These are phyloP conservation scores for Centella asiatica DNA, from an alignment of 129 eudicot species.

Conservation along the genomic window DNA sequence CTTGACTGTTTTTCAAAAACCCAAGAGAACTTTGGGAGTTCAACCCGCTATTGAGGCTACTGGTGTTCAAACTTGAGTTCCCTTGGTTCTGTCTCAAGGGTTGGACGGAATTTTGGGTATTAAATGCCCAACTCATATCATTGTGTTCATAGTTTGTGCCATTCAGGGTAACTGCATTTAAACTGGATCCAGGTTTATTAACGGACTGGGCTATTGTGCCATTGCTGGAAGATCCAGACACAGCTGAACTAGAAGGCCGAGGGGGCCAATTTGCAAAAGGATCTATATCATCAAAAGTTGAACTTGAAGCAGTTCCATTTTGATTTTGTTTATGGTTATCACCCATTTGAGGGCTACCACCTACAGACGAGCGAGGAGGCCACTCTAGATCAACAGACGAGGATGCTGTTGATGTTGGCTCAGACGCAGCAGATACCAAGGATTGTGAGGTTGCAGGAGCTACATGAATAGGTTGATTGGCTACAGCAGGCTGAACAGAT, in stretches of 20 bases:
- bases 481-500: constrained; percentile 26
- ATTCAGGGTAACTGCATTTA: constrained; percentile 18
- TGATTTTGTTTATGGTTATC: constrained; percentile 24
- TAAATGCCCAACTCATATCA: constrained; percentile 35
- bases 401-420: constrained; percentile 43
- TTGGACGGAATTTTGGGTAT: constrained; percentile 20
- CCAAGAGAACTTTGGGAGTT: constrained; percentile 40
- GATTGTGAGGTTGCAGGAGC: constrained; percentile 22
- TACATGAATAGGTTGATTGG: constrained; percentile 28
- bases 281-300: constrained; percentile 72
- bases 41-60: constrained; percentile 26
- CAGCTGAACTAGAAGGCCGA: constrained; percentile 39
- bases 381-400: constrained; percentile 83
- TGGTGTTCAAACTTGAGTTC: constrained; percentile 20
- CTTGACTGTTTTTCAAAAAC: constrained; percentile 41
- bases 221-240: constrained; percentile 31
- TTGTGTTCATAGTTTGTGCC: constrained; percentile 29
- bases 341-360: constrained; percentile 22
- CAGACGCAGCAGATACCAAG: constrained; percentile 39
- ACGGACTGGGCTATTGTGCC: constrained; percentile 22
- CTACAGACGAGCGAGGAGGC: constrained; percentile 65
- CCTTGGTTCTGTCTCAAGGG: constrained; percentile 33
- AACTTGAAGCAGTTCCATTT: constrained; percentile 29
- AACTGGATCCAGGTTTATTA: constrained; percentile 19
- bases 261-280: constrained; percentile 96